A percentile compares a stretch with the other conserved stretches of the same genome.
phyloP scores from a whole-genome alignment of 305 asterid species.

The Fraxinus albicans region DNA sequence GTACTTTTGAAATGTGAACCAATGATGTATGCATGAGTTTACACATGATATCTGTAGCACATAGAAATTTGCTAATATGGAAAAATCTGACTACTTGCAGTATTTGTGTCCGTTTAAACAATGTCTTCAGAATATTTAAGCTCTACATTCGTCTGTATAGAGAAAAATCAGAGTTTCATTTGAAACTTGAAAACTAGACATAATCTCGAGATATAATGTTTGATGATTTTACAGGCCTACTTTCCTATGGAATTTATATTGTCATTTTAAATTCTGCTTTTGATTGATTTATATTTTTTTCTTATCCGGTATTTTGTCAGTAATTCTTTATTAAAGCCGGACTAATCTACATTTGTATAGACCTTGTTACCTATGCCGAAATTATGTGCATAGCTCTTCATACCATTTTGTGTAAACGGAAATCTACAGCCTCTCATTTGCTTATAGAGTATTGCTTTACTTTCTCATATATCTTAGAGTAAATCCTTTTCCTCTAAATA shows the following conservation, averaged over 20 bases:
- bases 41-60: not conserved
- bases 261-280: not conserved
- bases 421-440: not conserved
- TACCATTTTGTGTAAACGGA: not conserved
- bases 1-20: conserved; percentile 3
- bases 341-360: not conserved
- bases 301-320: not conserved
- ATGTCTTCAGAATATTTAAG: not conserved
- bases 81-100: not conserved
- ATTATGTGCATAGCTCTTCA: not conserved
- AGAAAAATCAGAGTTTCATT: not conserved
- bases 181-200: not conserved
- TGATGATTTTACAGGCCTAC: not conserved
- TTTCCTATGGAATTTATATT: not conserved
- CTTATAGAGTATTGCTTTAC: not conserved
- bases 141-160: not conserved
- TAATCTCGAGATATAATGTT: not conserved
- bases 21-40: not conserved
- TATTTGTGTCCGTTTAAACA: not conserved
- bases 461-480: not conserved
- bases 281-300: not conserved
- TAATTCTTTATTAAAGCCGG: not conserved
- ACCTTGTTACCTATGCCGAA: not conserved
- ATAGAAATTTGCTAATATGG: not conserved
- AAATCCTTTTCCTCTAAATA: not conserved